Evolutionary conservation across 208 protist genomes (phyloP), one percentile per base, ranked within the genome.

Genomic region (Borovskyia barvae): DNA sequence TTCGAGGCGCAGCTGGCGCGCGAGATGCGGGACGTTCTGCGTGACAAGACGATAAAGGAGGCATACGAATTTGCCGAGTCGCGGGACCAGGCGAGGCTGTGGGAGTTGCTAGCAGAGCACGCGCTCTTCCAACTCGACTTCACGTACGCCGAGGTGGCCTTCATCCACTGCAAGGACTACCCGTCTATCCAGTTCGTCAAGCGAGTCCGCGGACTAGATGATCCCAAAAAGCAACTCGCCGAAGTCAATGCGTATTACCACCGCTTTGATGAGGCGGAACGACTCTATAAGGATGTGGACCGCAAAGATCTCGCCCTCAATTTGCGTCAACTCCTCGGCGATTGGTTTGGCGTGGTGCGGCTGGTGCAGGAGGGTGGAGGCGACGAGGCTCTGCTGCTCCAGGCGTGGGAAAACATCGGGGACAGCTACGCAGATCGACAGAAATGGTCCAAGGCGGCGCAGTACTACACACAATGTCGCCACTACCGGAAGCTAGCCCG

Each of bases 171-270:
- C 60, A 50, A 73, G 9, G 96, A 99, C 77, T 99, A 98, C 77
- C 83, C 92, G 24, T 93, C 97, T 11, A 87, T 99, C 15, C 92
- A 98, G 68, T 98, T 99, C 56, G 92, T 99, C 17, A 98, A 98
- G 86, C 81, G 91, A 12, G 62, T 99, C 8, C 80, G 75, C 39
- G 48, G 73, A 12, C 75, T 98, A 8, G 90, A 98, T 55, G 93
- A 98, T 74, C 66, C 77, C 42, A 77, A 75, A 59, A 98, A 98
- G 86, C 97, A 99, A 75, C 47, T 80, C 20, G 98, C 98, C 2
- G 97, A 99, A 78, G 85, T 99, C n/a, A 75, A 89, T 55, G 81
- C 95, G 14, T 98, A 98, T 79, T 98, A 98, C 72, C 55, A 82
- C 41, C 72, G 80, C 48, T 98, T 99, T 66, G 97, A 99, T 45